These are phyloP conservation scores for Wickerhamomyces ciferrii DNA, from an alignment of 805 yeast species.

Conservation along the genomic window DNA sequence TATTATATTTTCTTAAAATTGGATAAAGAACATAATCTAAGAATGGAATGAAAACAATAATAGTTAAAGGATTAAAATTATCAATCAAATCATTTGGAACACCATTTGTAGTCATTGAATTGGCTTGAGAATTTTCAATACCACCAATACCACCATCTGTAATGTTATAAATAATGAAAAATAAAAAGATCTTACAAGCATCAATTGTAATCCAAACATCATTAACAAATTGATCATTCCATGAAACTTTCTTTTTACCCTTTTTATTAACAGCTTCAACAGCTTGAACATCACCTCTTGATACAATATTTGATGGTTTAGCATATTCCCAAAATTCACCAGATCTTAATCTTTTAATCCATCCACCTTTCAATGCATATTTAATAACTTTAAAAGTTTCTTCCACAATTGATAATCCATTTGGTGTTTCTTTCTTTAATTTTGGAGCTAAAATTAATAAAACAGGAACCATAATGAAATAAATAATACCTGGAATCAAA, in stretches of 20 bases:
- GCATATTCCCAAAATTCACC: conserved; percentile 46
- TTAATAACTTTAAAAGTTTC: conserved; percentile 33
- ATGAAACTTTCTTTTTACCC: conserved; percentile 22
- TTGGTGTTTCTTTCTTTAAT: conserved; percentile 15
- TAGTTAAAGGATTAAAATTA: conserved; percentile 65
- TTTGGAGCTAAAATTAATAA: conserved; percentile 24
- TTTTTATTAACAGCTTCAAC: conserved; percentile 12
- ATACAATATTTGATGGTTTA: conserved; percentile 38
- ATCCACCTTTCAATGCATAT: conserved; percentile 35
- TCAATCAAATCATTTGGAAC: conserved; percentile 75
- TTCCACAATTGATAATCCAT: conserved; percentile 31
- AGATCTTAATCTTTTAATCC: conserved; percentile 30
- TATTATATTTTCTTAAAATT: conserved; percentile 34
- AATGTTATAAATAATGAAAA: conserved; percentile 72
- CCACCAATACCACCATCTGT: conserved; percentile 54
- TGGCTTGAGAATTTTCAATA: conserved; percentile 41
- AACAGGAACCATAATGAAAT: conserved; percentile 41
- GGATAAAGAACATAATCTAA: conserved; percentile 54
- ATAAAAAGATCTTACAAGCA: conserved; percentile 67
- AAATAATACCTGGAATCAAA: conserved; percentile 57
- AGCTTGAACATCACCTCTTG: not conserved
- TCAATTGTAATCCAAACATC: conserved; percentile 56
- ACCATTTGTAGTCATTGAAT: conserved; percentile 63
- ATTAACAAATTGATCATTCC: conserved; percentile 66
- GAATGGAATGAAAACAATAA: conserved; percentile 68